Evolutionary conservation across 345 rosid genomes (phyloP).

Genomic region (Rhizophora apiculata): DNA sequence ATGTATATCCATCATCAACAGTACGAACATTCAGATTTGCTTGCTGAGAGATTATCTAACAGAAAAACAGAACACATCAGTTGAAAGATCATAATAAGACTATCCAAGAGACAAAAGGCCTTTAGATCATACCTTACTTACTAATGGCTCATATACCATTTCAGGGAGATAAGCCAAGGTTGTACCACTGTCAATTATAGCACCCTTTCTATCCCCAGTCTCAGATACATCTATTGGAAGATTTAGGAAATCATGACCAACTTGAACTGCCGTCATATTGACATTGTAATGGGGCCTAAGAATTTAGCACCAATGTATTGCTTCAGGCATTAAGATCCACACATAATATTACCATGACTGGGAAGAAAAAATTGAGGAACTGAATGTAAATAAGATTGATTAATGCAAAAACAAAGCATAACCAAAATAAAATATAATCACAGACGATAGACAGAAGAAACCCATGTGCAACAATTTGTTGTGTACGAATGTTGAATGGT

Average conservation of each 20-base stretch:
- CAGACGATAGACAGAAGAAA: too few species aligned
- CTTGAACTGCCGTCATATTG: slow-evolving; percentile 96
- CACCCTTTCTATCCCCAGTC: slow-evolving; percentile 66
- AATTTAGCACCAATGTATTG: slow-evolving; percentile 14
- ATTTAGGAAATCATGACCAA: slow-evolving; percentile 65
- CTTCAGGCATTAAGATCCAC: slow-evolving; percentile 15
- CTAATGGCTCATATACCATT: slow-evolving; percentile 72
- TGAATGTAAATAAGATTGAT: background rate
- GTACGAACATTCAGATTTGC: slow-evolving; percentile 65
- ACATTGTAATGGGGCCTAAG: slow-evolving; percentile 93
- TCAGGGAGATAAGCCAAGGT: slow-evolving; percentile 98
- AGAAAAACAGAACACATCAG: slow-evolving; percentile 16
- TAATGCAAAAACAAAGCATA: background rate
- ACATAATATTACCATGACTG: slow-evolving; percentile 10
- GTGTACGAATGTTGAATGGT: too few species aligned
- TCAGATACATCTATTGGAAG: slow-evolving; percentile 64
- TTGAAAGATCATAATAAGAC: slow-evolving; percentile 8
- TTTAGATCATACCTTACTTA: slow-evolving; percentile 52
- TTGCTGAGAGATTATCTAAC: slow-evolving; percentile 76
- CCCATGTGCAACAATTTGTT: too few species aligned
- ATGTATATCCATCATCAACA: slow-evolving; percentile 72
- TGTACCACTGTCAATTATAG: slow-evolving; percentile 97
- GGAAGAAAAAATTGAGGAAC: slow-evolving; percentile 6
- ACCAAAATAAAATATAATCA: background rate
- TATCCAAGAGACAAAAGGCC: background rate